phyloP scores from a whole-genome alignment of 768 basidiomycete genomes.

The Scleroderma citrinum region DNA sequence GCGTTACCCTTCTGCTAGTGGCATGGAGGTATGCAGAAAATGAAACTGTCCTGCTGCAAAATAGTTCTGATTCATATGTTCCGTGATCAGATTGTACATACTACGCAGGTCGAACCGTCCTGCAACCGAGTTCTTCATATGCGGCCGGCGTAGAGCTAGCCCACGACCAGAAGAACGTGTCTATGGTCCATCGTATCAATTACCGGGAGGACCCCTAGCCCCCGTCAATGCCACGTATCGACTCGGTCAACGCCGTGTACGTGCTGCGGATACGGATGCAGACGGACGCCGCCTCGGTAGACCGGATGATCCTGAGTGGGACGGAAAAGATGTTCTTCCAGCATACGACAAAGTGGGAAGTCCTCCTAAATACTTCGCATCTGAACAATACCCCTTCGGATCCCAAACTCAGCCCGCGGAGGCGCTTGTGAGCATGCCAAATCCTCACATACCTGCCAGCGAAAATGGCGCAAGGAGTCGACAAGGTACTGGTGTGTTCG shows the following conservation, averaged over 20 bases:
- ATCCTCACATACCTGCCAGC: too few species aligned
- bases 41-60: background rate
- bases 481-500: background rate
- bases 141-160: background rate
- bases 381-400: background rate
- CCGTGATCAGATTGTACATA: conserved; percentile 15
- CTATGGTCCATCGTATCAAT: conserved; percentile 9
- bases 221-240: conserved; percentile 18
- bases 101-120: conserved; percentile 19
- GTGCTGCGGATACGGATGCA: conserved; percentile 34
- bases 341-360: conserved; percentile 41
- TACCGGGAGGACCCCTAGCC: conserved; percentile 10
- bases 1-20: conserved; percentile 11
- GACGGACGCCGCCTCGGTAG: conserved; percentile 32
- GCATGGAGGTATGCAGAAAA: conserved; percentile 14
- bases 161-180: background rate
- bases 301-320: conserved; percentile 26
- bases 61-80: background rate
- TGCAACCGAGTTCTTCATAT: conserved; percentile 16
- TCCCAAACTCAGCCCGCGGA: background rate
- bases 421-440: too few species aligned
- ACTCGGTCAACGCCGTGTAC: conserved; percentile 18
- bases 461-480: too few species aligned
- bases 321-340: conserved; percentile 42
- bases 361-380: conserved; percentile 38